phyloP scores from a whole-genome alignment of 2,329 filamentous ascomycete species.

The Fusarium neocosmosporiellum region DNA sequence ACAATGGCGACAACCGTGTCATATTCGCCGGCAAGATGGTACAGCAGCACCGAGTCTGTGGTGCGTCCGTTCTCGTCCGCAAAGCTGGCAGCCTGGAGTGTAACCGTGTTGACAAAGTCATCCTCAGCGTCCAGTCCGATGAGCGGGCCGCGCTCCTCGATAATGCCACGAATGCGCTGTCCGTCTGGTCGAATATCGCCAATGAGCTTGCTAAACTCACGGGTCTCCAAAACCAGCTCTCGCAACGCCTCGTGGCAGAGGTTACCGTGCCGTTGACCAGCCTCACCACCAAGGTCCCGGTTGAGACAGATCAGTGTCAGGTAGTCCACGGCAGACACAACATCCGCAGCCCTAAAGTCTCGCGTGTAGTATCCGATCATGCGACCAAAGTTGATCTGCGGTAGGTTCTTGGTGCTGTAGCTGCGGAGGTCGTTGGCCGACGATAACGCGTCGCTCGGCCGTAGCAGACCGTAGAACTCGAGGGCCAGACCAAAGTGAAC shows the following conservation, averaged over 20 bases:
- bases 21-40: slow-evolving; percentile 94
- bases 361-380: slow-evolving; percentile 96
- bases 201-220: slow-evolving; percentile 93
- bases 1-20: slow-evolving; percentile 93
- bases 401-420: slow-evolving; percentile 73
- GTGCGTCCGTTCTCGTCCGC: slow-evolving; percentile 95
- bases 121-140: slow-evolving; percentile 84
- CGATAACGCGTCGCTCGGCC: slow-evolving; percentile 83
- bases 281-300: slow-evolving; percentile 78
- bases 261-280: slow-evolving; percentile 79
- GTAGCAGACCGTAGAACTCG: slow-evolving; percentile 88
- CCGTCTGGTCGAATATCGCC: slow-evolving; percentile 92
- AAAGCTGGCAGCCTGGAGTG: slow-evolving; percentile 88
- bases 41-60: slow-evolving; percentile 93
- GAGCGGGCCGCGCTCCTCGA: slow-evolving; percentile 85
- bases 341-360: slow-evolving; percentile 92
- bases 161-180: slow-evolving; percentile 83
- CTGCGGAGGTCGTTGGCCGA: slow-evolving; percentile 77
- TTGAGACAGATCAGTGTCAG: slow-evolving; percentile 92
- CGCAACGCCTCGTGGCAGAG: slow-evolving; percentile 93
- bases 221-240: slow-evolving; percentile 94
- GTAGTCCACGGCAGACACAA: slow-evolving; percentile 92
- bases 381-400: slow-evolving; percentile 93
- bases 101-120: slow-evolving; percentile 92
- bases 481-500: slow-evolving; percentile 94